Conservation (phyloP, 176 grass and related monocot species). For the Juncus effusus region DNA sequence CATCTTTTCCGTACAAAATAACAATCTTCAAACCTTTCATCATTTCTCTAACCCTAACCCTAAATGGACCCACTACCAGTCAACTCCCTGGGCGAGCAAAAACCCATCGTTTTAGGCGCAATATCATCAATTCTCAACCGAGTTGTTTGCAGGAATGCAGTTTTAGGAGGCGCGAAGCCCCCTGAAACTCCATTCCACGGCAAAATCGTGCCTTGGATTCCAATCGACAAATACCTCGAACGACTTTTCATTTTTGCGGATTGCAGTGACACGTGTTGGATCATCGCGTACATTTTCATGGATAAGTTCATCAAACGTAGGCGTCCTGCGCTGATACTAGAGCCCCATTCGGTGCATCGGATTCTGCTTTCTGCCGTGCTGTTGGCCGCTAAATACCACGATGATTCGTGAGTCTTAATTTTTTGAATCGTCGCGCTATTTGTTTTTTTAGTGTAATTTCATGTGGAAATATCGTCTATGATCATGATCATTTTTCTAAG, state of each 20-base stretch:
- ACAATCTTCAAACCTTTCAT: too few species aligned
- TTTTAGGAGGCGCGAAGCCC: neutral
- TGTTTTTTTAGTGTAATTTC: neutral
- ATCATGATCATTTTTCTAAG: too few species aligned
- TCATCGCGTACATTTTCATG: constrained; percentile 58
- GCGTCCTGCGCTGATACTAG: constrained; percentile 24
- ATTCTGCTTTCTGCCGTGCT: constrained; percentile 62
- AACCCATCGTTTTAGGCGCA: neutral
- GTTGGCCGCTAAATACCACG: constrained; percentile 62
- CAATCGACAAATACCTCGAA: constrained; percentile 52
- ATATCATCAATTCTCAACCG: constrained; percentile 49
- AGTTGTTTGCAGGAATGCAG: constrained; percentile 46
- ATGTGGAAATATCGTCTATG: too few species aligned
- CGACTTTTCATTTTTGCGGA: constrained; percentile 44
- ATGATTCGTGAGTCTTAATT: constrained; percentile 45
- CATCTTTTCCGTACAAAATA: too few species aligned
- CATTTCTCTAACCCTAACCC: too few species aligned
- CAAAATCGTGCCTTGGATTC: constrained; percentile 36
- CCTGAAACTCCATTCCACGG: constrained; percentile 41
- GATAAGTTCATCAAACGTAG: constrained; percentile 46
- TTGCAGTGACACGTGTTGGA: constrained; percentile 58
- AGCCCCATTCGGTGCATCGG: constrained; percentile 58
- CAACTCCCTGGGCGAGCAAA: too few species aligned
- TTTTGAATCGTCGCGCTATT: neutral
- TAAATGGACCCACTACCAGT: too few species aligned